phyloP scores from a whole-genome alignment of 2,329 filamentous ascomycete species.

The Aspergillus aculeatinus region DNA sequence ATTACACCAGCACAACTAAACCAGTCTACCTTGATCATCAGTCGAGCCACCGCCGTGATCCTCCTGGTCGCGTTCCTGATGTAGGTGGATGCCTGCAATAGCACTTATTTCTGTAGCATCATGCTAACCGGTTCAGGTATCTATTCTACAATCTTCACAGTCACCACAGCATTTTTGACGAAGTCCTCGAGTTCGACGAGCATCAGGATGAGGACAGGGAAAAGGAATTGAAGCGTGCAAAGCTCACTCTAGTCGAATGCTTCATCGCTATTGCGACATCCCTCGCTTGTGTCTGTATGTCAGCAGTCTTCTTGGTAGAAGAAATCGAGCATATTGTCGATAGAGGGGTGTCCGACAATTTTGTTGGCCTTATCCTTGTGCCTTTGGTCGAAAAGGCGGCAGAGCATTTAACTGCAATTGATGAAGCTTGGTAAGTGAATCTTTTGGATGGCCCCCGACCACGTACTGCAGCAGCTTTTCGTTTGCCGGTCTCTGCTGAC shows the following conservation, averaged over 20 bases:
- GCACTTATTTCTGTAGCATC: not conserved
- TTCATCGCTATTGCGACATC: constrained; percentile 64
- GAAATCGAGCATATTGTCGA: constrained; percentile 66
- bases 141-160: constrained; percentile 73
- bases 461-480: constrained; percentile 9
- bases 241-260: constrained; percentile 74
- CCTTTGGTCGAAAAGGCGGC: constrained; percentile 81
- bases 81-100: constrained; percentile 38
- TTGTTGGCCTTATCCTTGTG: constrained; percentile 72
- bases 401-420: constrained; percentile 78
- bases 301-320: constrained; percentile 70
- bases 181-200: constrained; percentile 71
- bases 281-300: constrained; percentile 68
- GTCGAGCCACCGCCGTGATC: constrained; percentile 68
- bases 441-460: not conserved
- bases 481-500: constrained; percentile 1
- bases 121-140: constrained; percentile 35
- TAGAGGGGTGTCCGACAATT: constrained; percentile 55
- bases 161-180: constrained; percentile 74
- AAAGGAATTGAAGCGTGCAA: constrained; percentile 60
- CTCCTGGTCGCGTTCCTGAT: constrained; percentile 67
- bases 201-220: constrained; percentile 63
- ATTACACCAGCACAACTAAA: constrained; percentile 46
- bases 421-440: constrained; percentile 70
- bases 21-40: constrained; percentile 62